A percentile compares a stretch with the other conserved stretches of the same genome.
These are phyloP conservation scores for Skeletonema grethae DNA, from an alignment of 108 stramenopile species.

Conservation along the genomic window DNA sequence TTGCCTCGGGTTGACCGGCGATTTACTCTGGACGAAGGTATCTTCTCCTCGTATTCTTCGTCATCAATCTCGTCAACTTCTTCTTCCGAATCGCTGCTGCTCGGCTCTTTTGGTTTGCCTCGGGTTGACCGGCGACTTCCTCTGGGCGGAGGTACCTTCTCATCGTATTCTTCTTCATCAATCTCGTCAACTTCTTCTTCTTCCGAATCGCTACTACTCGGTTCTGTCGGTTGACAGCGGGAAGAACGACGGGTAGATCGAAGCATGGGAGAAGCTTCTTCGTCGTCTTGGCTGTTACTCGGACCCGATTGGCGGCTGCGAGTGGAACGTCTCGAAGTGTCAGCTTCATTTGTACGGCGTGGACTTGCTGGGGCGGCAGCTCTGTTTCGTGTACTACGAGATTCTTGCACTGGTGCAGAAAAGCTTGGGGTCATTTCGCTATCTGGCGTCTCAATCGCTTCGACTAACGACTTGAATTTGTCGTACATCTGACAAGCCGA, in stretches of 20 bases:
- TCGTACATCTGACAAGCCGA: constrained; percentile 58
- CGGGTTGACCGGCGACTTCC: not conserved
- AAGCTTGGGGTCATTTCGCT: not conserved
- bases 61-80: not conserved
- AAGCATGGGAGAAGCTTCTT: not conserved
- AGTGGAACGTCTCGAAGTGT: constrained; percentile 3
- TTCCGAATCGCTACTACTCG: constrained; percentile 9
- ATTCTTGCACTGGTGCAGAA: not conserved
- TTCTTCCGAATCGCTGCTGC: not conserved
- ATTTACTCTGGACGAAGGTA: not conserved
- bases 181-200: constrained; percentile 7
- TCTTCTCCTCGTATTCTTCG: not conserved
- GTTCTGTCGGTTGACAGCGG: not conserved
- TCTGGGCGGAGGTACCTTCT: not conserved
- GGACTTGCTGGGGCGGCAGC: not conserved
- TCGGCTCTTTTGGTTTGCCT: not conserved
- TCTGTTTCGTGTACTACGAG: constrained; percentile 4
- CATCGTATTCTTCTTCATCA: constrained; percentile 10
- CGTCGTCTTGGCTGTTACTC: constrained; percentile 1
- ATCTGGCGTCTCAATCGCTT: constrained; percentile 30
- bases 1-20: not conserved
- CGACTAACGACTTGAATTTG: constrained; percentile 57
- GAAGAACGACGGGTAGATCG: constrained; percentile 13
- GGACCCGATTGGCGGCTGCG: constrained; percentile 7
- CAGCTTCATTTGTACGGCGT: not conserved